These are phyloP conservation scores for Mortierella sp. DNA, from an alignment of 371 early-diverging fungal species.

Conservation along the genomic window DNA sequence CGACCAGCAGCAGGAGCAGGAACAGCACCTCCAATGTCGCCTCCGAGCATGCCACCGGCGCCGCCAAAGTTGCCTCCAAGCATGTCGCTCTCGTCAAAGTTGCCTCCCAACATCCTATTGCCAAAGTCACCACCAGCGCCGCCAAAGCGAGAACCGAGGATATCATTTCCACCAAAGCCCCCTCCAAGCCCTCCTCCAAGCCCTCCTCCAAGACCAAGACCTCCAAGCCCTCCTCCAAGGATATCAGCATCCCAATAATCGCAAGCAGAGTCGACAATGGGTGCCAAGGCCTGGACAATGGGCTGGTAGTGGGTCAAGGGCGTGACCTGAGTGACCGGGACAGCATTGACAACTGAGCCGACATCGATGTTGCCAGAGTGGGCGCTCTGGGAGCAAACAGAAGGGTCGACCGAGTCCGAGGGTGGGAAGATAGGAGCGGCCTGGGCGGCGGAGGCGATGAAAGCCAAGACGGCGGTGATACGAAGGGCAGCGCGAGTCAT, in stretches of 20 bases:
- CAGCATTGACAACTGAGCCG: conserved; percentile 26
- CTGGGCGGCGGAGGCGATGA: conserved; percentile 23
- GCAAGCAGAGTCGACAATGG: conserved; percentile 38
- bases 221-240: neutral
- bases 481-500: conserved; percentile 30
- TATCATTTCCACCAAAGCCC: neutral
- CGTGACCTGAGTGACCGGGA: conserved; percentile 39
- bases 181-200: neutral
- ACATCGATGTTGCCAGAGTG: conserved; percentile 34
- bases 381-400: conserved; percentile 27
- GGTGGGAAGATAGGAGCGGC: conserved; percentile 25
- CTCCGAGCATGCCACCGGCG: neutral
- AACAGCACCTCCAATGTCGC: no score
- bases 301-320: conserved; percentile 48
- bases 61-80: neutral
- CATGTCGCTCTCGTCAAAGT: neutral
- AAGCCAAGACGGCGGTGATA: conserved; percentile 27
- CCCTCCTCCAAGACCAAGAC: neutral
- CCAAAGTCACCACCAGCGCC: neutral
- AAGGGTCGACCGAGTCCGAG: neutral
- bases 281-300: conserved; percentile 31
- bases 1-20: no score
- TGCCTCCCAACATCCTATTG: neutral
- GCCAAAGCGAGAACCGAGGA: neutral
- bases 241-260: neutral